These are phyloP conservation scores for Fusarium neocosmosporiellum DNA, from an alignment of 2,329 filamentous ascomycete genomes.

Conservation along the genomic window DNA sequence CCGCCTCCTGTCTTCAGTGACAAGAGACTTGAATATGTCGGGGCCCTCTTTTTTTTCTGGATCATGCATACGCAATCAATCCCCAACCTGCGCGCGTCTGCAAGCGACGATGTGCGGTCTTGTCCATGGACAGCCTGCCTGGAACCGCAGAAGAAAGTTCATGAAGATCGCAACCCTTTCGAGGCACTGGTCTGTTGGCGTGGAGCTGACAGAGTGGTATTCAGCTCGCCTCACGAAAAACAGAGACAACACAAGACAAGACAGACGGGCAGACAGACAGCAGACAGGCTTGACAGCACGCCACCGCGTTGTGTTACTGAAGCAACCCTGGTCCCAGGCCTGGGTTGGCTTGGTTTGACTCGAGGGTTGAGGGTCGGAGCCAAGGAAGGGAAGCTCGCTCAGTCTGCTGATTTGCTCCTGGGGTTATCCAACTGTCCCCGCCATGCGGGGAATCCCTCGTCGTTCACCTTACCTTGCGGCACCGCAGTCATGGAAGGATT, in stretches of 20 bases:
- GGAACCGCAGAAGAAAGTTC: neutral
- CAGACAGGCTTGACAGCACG: neutral
- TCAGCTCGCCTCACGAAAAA: neutral
- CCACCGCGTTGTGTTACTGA: neutral
- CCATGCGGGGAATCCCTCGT: neutral
- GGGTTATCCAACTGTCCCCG: neutral
- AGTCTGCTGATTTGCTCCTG: neutral
- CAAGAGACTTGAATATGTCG: slow-evolving; percentile 2
- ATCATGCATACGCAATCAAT: slow-evolving; percentile 15
- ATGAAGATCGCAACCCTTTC: slow-evolving; percentile 2
- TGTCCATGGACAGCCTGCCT: neutral
- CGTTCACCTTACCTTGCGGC: neutral
- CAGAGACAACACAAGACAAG: neutral
- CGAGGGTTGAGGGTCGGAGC: neutral
- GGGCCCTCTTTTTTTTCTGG: slow-evolving; percentile 5
- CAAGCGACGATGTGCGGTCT: neutral
- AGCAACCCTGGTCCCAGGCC: neutral
- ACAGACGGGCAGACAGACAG: neutral
- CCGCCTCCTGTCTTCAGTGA: neutral
- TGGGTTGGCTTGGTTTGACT: neutral
- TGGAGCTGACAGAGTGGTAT: neutral
- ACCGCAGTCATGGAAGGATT: neutral
- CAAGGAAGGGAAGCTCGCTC: neutral
- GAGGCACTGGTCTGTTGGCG: neutral
- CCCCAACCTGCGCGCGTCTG: neutral